A percentile compares a stretch with the other conserved stretches of the same genome.
These are phyloP conservation scores for Barbatosphaeria neglecta DNA, from an alignment of 495 filamentous ascomycete species.

Conservation along the genomic window DNA sequence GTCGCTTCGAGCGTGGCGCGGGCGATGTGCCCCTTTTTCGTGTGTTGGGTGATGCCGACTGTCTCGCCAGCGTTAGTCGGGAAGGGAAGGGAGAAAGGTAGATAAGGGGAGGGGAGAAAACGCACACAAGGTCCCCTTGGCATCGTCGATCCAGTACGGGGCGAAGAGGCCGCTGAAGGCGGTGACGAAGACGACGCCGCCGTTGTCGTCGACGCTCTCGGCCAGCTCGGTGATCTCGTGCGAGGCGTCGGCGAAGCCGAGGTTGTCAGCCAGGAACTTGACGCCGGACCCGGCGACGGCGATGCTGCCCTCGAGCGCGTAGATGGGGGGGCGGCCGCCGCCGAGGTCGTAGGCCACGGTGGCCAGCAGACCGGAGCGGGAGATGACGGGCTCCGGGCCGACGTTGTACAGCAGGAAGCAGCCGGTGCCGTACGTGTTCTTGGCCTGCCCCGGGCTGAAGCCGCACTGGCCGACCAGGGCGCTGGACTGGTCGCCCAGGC, in stretches of 20 bases:
- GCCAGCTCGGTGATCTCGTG: constrained; percentile 75
- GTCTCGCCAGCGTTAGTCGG: constrained; percentile 5
- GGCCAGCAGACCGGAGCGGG: constrained; percentile 74
- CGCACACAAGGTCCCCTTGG: constrained; percentile 79
- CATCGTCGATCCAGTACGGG: constrained; percentile 98
- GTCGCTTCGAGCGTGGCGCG: constrained; percentile 90
- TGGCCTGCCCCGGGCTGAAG: constrained; percentile 75
- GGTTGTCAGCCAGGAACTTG: constrained; percentile 82
- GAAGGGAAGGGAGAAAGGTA: constrained; percentile 1
- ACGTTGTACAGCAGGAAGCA: constrained; percentile 95
- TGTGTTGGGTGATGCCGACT: constrained; percentile 89
- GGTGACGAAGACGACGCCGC: constrained; percentile 88
- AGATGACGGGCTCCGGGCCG: constrained; percentile 80
- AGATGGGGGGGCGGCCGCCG: constrained; percentile 59
- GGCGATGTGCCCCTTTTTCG: constrained; percentile 80
- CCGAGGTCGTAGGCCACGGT: constrained; percentile 86
- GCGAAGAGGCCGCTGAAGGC: constrained; percentile 94
- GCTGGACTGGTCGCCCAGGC: constrained; percentile 85
- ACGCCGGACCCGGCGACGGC: constrained; percentile 85
- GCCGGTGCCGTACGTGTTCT: constrained; percentile 95
- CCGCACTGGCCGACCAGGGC: constrained; percentile 88
- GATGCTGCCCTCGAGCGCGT: constrained; percentile 86
- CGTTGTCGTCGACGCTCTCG: constrained; percentile 72
- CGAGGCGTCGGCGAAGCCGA: constrained; percentile 70
- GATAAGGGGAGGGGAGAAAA: constrained; percentile 4